Base-by-base conservation (phyloP, 495 filamentous ascomycete genomes). In the Penicillium angulare region DNA sequence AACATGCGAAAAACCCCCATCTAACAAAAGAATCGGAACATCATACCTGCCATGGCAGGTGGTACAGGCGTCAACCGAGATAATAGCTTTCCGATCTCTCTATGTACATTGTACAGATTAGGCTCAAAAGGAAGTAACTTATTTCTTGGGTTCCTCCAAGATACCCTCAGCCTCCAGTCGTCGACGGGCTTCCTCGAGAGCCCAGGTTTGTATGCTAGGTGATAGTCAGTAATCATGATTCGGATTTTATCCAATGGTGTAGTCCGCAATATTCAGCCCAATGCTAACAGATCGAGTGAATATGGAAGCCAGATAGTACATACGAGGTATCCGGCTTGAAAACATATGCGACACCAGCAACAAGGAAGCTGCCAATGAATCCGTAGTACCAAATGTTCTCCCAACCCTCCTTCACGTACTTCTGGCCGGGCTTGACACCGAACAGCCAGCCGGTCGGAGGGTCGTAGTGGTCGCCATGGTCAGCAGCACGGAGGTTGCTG, bases 291-390 rank as follows among this genome's bases (percentile, higher is more conserved):
- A 9, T 12, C 10, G 9, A 26, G 24, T 2, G 15, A 24, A 24
- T 4, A 8, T 6, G 34, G 33, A 40, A 46, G 16, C 48, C 10
- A 26, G 44, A 43, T 48, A 47, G 12, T 34, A 89, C 92, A 73
- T 79, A 98, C 93, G 89, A 95, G 43, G 92, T 97, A 79, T 98
- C 93, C 20, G 93, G 93, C 83, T 98, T 98, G 65, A 90, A 97
- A 43, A 89, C 88, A 79, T 97, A 96, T 57, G 84, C 90, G 27
- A 97, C 79, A 47, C 80, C 82, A 27, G 84, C 86, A 35, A 90
- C 74, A 12, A 78, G 68, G 49, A 97, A 66, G 59, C 85, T 87
- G n/a, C 91, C 93, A 70, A 83, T 89, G 67, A 96, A 95, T 16
- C 92, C 91, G 68, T 86, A 96, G 68, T 88, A 83, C 78, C 85